Conservation (phyloP, 306 rosid species). For the Calophaca sinica region DNA sequence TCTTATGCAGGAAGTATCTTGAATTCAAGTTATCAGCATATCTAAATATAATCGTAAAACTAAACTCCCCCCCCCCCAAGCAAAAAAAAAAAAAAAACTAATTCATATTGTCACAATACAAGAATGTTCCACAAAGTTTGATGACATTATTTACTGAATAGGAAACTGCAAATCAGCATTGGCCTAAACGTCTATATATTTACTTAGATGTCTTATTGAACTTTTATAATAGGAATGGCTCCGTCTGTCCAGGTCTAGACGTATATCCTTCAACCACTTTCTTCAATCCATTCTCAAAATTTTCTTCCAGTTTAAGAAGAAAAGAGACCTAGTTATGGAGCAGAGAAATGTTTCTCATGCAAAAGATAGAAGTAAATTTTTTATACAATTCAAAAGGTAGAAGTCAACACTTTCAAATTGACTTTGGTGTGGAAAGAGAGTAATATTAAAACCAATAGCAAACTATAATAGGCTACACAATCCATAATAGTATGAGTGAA, state of each 20-base stretch:
- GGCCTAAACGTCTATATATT: neutral
- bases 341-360: conserved; percentile 1
- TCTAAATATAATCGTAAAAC: conserved; percentile 7
- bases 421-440: neutral
- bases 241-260: conserved; percentile 11
- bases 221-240: neutral
- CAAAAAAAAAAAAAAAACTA: conserved; percentile 3
- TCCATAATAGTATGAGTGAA: neutral
- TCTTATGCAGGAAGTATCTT: conserved; percentile 10
- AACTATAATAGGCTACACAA: neutral
- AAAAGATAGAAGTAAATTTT: neutral
- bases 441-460: conserved; percentile 7
- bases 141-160: conserved; percentile 10
- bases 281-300: neutral
- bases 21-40: conserved; percentile 1
- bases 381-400: neutral
- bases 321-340: neutral
- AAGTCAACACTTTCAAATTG: conserved; percentile 7
- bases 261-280: conserved; percentile 26
- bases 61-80: neutral
- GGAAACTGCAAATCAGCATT: neutral
- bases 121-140: neutral
- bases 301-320: conserved; percentile 2
- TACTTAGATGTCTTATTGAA: neutral
- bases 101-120: conserved; percentile 10